Evolutionary conservation across 108 stramenopile genomes (phyloP).

Genomic region (Conticribra guillardii): DNA sequence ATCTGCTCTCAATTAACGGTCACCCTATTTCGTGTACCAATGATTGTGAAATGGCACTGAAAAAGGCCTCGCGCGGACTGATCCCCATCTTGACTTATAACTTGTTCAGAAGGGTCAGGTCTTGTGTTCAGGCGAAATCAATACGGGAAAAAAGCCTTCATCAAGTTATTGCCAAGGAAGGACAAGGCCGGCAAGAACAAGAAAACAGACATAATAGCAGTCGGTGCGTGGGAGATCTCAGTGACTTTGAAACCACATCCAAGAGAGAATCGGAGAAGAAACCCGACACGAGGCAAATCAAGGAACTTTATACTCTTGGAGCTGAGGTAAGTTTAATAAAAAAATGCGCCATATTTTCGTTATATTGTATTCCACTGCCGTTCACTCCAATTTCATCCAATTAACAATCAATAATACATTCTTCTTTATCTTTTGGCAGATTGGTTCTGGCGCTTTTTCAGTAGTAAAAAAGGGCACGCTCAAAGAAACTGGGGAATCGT

Average conservation of each 20-base stretch:
- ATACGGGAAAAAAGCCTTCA: background rate
- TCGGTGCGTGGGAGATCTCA: too few species aligned
- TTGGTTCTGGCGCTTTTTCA: conserved; percentile 12
- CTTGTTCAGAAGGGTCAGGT: conserved; percentile 10
- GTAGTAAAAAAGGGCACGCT: background rate
- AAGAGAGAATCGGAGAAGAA: background rate
- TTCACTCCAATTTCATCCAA: too few species aligned
- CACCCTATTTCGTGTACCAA: background rate
- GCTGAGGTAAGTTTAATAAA: conserved; percentile 1
- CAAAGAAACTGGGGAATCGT: conserved; percentile 45
- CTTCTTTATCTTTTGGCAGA: background rate
- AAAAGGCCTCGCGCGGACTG: conserved; percentile 1
- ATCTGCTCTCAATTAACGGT: conserved; percentile 7
- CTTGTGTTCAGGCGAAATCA: background rate
- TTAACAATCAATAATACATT: background rate
- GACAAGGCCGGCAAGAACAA: too few species aligned
- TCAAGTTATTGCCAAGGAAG: too few species aligned
- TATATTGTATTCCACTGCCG: too few species aligned
- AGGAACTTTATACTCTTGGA: conserved; percentile 15
- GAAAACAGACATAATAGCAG: too few species aligned
- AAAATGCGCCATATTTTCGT: too few species aligned
- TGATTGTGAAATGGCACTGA: conserved; percentile 12
- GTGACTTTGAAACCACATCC: too few species aligned
- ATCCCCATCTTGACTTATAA: conserved; percentile 21
- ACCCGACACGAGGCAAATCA: background rate